Evolutionary conservation across 2,329 filamentous ascomycete species (phyloP).

Genomic region (Colletotrichum abscissum): DNA sequence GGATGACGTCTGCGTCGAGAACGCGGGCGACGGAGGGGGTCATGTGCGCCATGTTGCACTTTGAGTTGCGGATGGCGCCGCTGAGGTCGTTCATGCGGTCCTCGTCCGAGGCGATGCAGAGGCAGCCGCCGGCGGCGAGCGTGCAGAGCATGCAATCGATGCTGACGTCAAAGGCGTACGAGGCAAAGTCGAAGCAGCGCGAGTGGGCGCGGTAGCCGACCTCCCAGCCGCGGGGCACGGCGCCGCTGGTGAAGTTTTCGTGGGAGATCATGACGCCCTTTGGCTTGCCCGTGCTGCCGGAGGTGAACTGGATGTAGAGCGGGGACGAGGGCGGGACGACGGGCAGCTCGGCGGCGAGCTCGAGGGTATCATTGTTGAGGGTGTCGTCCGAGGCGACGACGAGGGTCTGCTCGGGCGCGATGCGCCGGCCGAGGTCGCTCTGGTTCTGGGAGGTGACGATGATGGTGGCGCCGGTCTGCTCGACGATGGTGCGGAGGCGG

Average conservation of each 20-base stretch:
- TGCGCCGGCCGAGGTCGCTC: constrained; percentile 49
- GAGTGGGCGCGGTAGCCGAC: constrained; percentile 55
- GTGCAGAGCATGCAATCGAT: constrained; percentile 67
- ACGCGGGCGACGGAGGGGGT: constrained; percentile 62
- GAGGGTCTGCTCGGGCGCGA: constrained; percentile 47
- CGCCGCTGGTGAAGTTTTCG: constrained; percentile 58
- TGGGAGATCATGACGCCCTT: constrained; percentile 70
- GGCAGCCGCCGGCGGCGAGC: constrained; percentile 59
- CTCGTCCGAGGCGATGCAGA: constrained; percentile 66
- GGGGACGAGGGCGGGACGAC: constrained; percentile 54
- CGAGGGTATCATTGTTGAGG: constrained; percentile 20
- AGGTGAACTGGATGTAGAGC: constrained; percentile 72
- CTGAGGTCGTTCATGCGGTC: constrained; percentile 63
- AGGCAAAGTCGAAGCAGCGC: constrained; percentile 59
- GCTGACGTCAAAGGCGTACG: constrained; percentile 67
- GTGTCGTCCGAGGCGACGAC: constrained; percentile 45
- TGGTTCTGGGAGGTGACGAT: constrained; percentile 55
- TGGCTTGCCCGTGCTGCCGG: constrained; percentile 71
- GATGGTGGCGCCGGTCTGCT: constrained; percentile 53
- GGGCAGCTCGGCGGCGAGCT: constrained; percentile 42
- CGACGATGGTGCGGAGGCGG: constrained; percentile 55
- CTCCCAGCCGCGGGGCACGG: constrained; percentile 53
- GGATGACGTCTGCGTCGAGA: constrained; percentile 57
- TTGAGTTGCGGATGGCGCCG: constrained; percentile 55
- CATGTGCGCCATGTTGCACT: constrained; percentile 62